A percentile compares a stretch with the other conserved stretches of the same genome.
Evolutionary conservation across 345 rosid genomes (phyloP).

Genomic region (Microthlaspi erraticum): DNA sequence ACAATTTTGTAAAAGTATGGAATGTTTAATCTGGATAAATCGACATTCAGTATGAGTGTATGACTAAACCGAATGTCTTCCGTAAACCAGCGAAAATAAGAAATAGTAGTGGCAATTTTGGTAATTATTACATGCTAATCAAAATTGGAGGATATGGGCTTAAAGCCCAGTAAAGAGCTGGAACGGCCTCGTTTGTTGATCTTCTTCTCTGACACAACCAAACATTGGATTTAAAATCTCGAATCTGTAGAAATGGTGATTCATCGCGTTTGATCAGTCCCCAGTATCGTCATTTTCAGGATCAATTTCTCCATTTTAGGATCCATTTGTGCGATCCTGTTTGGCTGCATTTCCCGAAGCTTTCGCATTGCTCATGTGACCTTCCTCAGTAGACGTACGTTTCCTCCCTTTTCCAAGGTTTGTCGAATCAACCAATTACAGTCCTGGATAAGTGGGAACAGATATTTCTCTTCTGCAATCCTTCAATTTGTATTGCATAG

Average conservation of each 20-base stretch:
- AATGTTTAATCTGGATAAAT: no score
- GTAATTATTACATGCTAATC: background rate
- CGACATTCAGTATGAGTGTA: no score
- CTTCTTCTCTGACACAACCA: background rate
- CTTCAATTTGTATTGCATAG: background rate
- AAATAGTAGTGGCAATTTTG: no score
- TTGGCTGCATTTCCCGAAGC: background rate
- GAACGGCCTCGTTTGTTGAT: background rate
- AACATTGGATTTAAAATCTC: background rate
- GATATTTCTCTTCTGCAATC: background rate
- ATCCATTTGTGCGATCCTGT: background rate
- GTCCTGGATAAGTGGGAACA: background rate
- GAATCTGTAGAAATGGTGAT: background rate
- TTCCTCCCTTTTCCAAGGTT: background rate
- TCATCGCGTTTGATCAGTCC: background rate
- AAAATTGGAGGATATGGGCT: background rate
- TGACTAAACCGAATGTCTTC: no score
- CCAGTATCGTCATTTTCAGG: background rate
- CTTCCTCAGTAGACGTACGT: background rate
- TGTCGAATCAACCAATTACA: background rate
- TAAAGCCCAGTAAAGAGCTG: constrained; percentile 1
- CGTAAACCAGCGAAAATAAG: no score
- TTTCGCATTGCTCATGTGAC: no score
- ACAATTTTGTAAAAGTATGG: no score
- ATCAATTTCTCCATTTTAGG: background rate